phyloP scores from a whole-genome alignment of 352 stramenopile genomes.

The Phytophthora pseudosyringae region DNA sequence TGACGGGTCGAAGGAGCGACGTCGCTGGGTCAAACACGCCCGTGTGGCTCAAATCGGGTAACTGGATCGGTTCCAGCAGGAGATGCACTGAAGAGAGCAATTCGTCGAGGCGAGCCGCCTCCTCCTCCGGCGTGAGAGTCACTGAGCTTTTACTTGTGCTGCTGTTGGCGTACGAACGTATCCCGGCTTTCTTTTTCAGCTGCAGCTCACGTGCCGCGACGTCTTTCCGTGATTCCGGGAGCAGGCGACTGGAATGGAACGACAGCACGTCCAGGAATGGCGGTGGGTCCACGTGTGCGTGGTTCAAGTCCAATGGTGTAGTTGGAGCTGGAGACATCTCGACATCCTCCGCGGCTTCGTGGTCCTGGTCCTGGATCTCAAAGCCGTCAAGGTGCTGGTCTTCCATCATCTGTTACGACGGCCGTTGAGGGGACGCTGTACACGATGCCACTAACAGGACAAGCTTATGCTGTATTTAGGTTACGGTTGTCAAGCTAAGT shows the following conservation, averaged over 20 bases:
- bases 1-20: conserved; percentile 23
- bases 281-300: conserved; percentile 21
- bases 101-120: conserved; percentile 36
- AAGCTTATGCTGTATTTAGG: no score
- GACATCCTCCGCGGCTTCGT: not conserved
- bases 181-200: conserved; percentile 6
- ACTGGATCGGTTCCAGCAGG: conserved; percentile 63
- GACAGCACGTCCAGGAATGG: conserved; percentile 74
- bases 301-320: conserved; percentile 4
- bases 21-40: conserved; percentile 38
- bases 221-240: conserved; percentile 43
- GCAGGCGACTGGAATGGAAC: conserved; percentile 63
- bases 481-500: no score
- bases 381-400: not conserved
- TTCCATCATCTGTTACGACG: not conserved
- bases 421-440: not conserved
- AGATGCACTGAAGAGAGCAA: conserved; percentile 50
- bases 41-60: conserved; percentile 69
- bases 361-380: not conserved
- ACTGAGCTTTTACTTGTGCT: not conserved
- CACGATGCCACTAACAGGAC: no score
- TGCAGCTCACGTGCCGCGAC: conserved; percentile 32
- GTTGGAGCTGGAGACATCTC: not conserved
- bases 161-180: not conserved
- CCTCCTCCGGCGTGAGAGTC: conserved; percentile 8